Conservation (phyloP, 176 grass and related monocot genomes). For the Thinopyrum elongatum region DNA sequence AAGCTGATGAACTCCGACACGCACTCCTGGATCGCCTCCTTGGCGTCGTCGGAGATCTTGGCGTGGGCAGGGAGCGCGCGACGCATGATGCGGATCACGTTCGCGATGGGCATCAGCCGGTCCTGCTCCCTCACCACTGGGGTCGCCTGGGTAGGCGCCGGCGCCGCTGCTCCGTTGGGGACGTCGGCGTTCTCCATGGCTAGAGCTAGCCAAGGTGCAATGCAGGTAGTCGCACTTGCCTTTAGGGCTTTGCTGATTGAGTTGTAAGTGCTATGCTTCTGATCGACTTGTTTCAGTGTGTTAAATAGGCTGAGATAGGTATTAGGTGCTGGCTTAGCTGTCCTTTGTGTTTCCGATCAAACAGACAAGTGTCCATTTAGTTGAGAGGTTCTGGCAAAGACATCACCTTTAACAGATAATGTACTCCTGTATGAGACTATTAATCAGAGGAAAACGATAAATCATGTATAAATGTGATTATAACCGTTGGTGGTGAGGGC, state of each 20-base stretch:
- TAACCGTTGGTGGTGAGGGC: background rate
- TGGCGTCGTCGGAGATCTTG: constrained; percentile 80
- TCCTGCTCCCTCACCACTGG: constrained; percentile 55
- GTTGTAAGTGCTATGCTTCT: background rate
- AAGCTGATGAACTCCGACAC: constrained; percentile 90
- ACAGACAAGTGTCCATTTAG: background rate
- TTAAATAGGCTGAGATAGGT: constrained; percentile 14
- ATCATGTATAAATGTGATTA: background rate
- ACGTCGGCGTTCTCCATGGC: background rate
- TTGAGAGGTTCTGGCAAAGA: background rate
- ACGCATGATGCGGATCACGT: constrained; percentile 77
- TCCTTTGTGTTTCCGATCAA: background rate
- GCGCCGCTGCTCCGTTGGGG: background rate
- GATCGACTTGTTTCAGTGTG: background rate
- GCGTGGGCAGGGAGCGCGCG: constrained; percentile 53
- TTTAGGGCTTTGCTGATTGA: background rate
- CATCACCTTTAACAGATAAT: background rate
- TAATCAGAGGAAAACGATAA: background rate
- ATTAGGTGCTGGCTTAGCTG: background rate
- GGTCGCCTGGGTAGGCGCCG: background rate
- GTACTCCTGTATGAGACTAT: background rate
- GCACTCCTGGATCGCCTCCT: constrained; percentile 72
- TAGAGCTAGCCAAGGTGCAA: background rate
- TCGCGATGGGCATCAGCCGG: constrained; percentile 57
- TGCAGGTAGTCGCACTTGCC: background rate